Base-by-base conservation (phyloP, 164 flowering plant species). In the Nymphaea thermarum region DNA sequence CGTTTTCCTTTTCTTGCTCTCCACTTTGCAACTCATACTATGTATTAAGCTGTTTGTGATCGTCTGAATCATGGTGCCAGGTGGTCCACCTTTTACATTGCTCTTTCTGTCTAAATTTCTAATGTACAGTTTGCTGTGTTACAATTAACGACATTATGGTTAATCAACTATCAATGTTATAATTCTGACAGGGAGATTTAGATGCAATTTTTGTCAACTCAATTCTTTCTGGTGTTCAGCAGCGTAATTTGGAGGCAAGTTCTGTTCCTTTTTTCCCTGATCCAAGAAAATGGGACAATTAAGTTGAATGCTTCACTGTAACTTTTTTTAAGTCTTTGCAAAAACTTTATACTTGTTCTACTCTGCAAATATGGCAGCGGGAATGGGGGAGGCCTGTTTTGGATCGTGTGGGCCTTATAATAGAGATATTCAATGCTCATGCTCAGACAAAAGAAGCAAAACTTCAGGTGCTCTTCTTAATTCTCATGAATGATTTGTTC, bases 351-450 rank as follows among this genome's bases (percentile, higher is more conserved):
- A 25, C 36, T 25, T 25, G 36, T 25, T 25, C 36, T 25, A 25
- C 36, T 25, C 36, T 25, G 36, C 36, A 25, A 25, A 25, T 25
- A 61, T 61, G 41, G 17, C 88, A 94, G 98, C 73, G 86, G 57
- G 75, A 72, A 53, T 91, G 91, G 98, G 93, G 76, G 3, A 87
- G 73, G 71, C 95, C 97, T 62, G 96, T 94, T 57, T 71, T 94
- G 74, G 98, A 94, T 65, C 93, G 95, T 69, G 95, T 94, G 59
- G 97, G 92, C 8, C 93, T 94, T 70, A 94, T 94, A 68, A 94
- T 94, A 71, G 95, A 91, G 80, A 94, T 94, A 73, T 94, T 91
- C 65, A 81, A 91, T 83, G 95, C 98, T 74, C 98, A 94, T 83
- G 97, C 98, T 55, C 79, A 83, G 68, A 88, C 98, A 43, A 94